These are phyloP conservation scores for Trebouxiophyceae sp. DNA, from an alignment of 163 green algal species.

Conservation along the genomic window DNA sequence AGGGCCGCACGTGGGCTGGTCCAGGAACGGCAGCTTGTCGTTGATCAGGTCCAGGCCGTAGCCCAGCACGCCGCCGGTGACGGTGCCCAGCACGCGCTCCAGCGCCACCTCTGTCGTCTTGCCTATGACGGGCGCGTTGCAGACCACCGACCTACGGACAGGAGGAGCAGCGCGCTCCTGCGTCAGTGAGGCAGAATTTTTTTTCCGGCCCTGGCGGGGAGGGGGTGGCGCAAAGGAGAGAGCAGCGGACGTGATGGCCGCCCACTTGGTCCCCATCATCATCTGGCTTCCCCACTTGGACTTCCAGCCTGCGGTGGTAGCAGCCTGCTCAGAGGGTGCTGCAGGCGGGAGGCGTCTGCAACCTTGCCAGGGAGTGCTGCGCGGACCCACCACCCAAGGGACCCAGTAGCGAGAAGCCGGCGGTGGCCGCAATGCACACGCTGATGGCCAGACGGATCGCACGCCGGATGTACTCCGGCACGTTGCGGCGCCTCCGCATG, in stretches of 20 bases:
- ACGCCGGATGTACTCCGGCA: no score
- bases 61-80: conserved; percentile 14
- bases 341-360: neutral
- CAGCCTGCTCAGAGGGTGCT: no score
- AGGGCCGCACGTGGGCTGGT: neutral
- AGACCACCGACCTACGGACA: conserved; percentile 12
- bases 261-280: conserved; percentile 20
- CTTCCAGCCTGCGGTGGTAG: neutral
- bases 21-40: neutral
- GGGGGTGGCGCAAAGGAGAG: no score
- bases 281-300: neutral
- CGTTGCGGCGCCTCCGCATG: no score
- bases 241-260: conserved; percentile 25
- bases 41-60: neutral
- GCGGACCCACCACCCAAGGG: neutral
- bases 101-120: conserved; percentile 13
- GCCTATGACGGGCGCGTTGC: conserved; percentile 4
- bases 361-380: neutral
- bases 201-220: no score
- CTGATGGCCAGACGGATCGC: neutral
- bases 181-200: no score
- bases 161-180: no score
- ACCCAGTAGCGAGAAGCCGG: neutral
- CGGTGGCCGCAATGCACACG: neutral
- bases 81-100: conserved; percentile 19